Evolutionary conservation across 2,329 filamentous ascomycete genomes (phyloP).

Genomic region (Monilinia vaccinii-corymbosi): DNA sequence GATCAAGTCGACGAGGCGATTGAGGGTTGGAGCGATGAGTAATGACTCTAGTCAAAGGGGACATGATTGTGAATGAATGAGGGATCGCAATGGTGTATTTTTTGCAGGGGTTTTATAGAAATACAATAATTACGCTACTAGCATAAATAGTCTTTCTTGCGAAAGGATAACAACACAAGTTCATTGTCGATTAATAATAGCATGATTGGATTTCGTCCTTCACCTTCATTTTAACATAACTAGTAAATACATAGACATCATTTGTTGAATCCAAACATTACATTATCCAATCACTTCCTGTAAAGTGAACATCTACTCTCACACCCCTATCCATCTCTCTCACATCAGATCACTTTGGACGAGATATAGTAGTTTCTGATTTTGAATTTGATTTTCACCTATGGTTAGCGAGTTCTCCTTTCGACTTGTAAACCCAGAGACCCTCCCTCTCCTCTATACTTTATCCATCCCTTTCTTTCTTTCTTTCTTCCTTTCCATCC

Average conservation of each 20-base stretch:
- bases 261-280: background rate
- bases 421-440: no score
- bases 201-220: background rate
- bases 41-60: background rate
- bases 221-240: background rate
- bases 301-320: background rate
- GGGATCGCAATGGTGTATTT: background rate
- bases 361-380: no score
- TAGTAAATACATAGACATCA: background rate
- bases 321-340: no score
- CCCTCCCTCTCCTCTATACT: background rate
- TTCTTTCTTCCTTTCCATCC: background rate
- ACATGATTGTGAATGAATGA: constrained; percentile 1
- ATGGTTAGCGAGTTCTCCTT: no score
- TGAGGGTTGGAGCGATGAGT: constrained; percentile 32
- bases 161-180: background rate
- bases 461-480: background rate
- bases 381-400: no score
- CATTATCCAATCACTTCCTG: background rate
- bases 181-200: background rate
- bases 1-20: constrained; percentile 61
- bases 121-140: background rate
- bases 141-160: background rate
- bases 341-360: no score
- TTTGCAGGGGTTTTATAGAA: background rate